Evolutionary conservation across 768 basidiomycete species (phyloP).

Genomic region (Mycena amicta): DNA sequence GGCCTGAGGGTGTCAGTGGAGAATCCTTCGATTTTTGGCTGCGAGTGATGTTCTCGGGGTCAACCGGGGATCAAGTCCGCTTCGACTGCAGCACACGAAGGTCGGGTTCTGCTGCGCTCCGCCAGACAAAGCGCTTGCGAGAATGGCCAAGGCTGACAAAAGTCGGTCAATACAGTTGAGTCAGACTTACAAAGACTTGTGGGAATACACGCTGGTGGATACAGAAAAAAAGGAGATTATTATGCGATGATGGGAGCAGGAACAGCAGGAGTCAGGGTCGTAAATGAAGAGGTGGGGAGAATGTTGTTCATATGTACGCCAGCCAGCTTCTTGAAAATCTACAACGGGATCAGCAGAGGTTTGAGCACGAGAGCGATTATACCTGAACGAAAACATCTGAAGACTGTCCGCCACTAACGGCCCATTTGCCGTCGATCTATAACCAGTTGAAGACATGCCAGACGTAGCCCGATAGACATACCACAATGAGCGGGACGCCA

Average conservation of each 20-base stretch:
- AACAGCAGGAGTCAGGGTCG: conserved; percentile 33
- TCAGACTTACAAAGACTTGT: background rate
- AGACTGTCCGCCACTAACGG: conserved; percentile 72
- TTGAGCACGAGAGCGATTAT: conserved; percentile 18
- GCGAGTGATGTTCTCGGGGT: too few species aligned
- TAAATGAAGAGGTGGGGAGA: conserved; percentile 16
- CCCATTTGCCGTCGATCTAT: conserved; percentile 73
- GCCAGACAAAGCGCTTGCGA: too few species aligned
- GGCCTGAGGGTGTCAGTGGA: too few species aligned
- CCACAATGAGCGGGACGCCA: conserved; percentile 77
- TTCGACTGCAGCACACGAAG: background rate
- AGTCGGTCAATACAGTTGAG: background rate
- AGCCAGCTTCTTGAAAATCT: conserved; percentile 41
- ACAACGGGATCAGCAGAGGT: background rate
- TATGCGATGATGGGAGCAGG: conserved; percentile 30
- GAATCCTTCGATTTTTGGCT: too few species aligned
- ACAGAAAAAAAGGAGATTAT: conserved; percentile 13
- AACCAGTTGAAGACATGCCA: background rate
- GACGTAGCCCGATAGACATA: background rate
- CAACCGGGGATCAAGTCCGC: too few species aligned
- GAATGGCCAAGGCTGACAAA: too few species aligned
- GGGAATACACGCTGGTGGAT: conserved; percentile 19
- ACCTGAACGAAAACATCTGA: conserved; percentile 74
- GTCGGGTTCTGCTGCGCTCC: too few species aligned
- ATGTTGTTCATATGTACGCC: conserved; percentile 10